phyloP scores from a whole-genome alignment of 352 stramenopile species.

The Pythium vanterpoolii region DNA sequence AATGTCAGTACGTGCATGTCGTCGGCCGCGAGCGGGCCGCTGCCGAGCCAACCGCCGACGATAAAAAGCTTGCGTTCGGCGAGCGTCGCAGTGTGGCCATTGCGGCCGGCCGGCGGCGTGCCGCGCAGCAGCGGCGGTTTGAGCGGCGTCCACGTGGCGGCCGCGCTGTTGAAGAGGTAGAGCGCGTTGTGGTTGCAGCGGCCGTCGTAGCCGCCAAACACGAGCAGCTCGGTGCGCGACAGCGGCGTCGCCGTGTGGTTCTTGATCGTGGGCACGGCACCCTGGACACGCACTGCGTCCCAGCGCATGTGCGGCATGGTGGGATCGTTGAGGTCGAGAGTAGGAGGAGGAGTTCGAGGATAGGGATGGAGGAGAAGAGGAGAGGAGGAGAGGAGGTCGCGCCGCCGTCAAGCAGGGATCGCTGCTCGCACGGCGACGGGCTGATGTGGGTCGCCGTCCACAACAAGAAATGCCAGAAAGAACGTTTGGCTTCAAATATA shows the following conservation, averaged over 20 bases:
- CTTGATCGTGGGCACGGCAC: slow-evolving; percentile 72
- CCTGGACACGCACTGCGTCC: slow-evolving; percentile 43
- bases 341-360: background rate
- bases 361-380: background rate
- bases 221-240: slow-evolving; percentile 48
- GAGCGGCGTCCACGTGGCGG: slow-evolving; percentile 61
- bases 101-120: slow-evolving; percentile 78
- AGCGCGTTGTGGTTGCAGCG: slow-evolving; percentile 93
- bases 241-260: slow-evolving; percentile 81
- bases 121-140: slow-evolving; percentile 37
- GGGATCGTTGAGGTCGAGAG: background rate
- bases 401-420: background rate
- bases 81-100: slow-evolving; percentile 94
- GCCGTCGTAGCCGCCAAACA: slow-evolving; percentile 96
- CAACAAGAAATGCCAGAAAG: background rate
- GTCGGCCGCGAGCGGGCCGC: slow-evolving; percentile 87
- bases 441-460: background rate
- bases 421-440: background rate
- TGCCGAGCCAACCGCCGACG: slow-evolving; percentile 93
- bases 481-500: background rate
- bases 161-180: slow-evolving; percentile 84
- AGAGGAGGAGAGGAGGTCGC: background rate
- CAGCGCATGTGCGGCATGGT: slow-evolving; percentile 61
- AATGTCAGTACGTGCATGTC: slow-evolving; percentile 93
- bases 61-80: slow-evolving; percentile 90